A percentile compares a stretch with the other conserved stretches of the same genome.
phyloP scores from a whole-genome alignment of 352 stramenopile species.

The Pythium aphanidermatum region DNA sequence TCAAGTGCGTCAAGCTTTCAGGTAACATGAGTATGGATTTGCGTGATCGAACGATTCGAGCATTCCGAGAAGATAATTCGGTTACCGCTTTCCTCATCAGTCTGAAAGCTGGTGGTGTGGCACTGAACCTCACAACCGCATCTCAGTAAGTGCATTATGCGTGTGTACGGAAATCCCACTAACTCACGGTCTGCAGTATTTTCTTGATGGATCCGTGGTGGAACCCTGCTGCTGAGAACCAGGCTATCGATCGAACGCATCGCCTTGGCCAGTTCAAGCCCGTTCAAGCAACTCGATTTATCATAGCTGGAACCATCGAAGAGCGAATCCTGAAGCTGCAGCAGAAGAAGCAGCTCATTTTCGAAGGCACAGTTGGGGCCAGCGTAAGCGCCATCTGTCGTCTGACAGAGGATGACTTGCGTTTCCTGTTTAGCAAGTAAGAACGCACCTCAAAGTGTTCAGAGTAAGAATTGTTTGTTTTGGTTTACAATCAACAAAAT shows the following conservation, averaged over 20 bases:
- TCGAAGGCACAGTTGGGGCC: conserved; percentile 97
- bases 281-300: conserved; percentile 96
- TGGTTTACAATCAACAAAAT: conserved; percentile 23
- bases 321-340: conserved; percentile 98
- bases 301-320: conserved; percentile 97
- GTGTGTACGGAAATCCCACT: not conserved
- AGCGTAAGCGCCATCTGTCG: conserved; percentile 83
- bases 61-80: conserved; percentile 87
- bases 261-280: conserved; percentile 96
- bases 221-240: conserved; percentile 94
- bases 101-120: conserved; percentile 98
- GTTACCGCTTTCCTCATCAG: conserved; percentile 97
- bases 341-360: conserved; percentile 94
- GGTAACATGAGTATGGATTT: conserved; percentile 88
- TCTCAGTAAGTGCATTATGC: conserved; percentile 74
- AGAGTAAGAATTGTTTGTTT: conserved; percentile 7
- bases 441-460: not conserved
- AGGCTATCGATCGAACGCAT: conserved; percentile 98
- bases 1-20: conserved; percentile 89
- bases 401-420: conserved; percentile 92
- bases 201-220: conserved; percentile 98
- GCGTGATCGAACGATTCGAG: conserved; percentile 71
- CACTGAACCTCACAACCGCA: conserved; percentile 97
- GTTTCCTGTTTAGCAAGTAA: conserved; percentile 85
- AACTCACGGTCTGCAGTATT: conserved; percentile 51